Evolutionary conservation across 805 yeast genomes (phyloP).

Genomic region (Komagataella pastoris): DNA sequence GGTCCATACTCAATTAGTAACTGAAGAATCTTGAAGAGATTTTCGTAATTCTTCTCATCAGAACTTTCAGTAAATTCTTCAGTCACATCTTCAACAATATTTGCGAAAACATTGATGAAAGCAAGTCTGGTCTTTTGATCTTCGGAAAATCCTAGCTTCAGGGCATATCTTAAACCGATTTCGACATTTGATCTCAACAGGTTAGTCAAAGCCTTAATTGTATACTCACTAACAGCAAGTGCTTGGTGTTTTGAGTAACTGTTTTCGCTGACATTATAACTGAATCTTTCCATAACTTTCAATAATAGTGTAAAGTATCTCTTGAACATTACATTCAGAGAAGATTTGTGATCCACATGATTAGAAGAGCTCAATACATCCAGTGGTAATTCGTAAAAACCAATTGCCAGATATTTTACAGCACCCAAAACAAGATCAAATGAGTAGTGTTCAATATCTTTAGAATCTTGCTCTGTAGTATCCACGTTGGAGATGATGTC

Average conservation of each 20-base stretch:
- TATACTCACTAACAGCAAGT: slow-evolving; percentile 43
- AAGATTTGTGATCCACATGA: slow-evolving; percentile 19
- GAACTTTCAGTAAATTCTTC: slow-evolving; percentile 5
- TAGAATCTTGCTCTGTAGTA: slow-evolving; percentile 7
- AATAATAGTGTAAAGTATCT: slow-evolving; percentile 54
- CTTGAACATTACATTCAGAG: slow-evolving; percentile 41
- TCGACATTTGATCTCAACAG: slow-evolving; percentile 61
- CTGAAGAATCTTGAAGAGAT: neutral
- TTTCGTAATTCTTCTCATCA: slow-evolving; percentile 3
- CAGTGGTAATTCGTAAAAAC: slow-evolving; percentile 41
- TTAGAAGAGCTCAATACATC: slow-evolving; percentile 45
- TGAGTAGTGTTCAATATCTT: slow-evolving; percentile 33
- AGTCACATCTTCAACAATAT: slow-evolving; percentile 29
- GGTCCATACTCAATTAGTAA: neutral
- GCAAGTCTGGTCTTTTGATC: slow-evolving; percentile 55
- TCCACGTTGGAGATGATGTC: slow-evolving; percentile 4
- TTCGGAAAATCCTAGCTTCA: slow-evolving; percentile 68
- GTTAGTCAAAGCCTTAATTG: slow-evolving; percentile 53
- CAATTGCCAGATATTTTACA: slow-evolving; percentile 40
- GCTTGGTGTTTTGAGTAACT: slow-evolving; percentile 34
- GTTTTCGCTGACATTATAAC: slow-evolving; percentile 10
- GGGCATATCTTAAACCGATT: slow-evolving; percentile 61
- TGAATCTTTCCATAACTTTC: slow-evolving; percentile 33
- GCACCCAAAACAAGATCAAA: slow-evolving; percentile 55
- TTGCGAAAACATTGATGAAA: slow-evolving; percentile 65